Evolutionary conservation across 768 basidiomycete species (phyloP).

Genomic region (Termitomyces titanicus): DNA sequence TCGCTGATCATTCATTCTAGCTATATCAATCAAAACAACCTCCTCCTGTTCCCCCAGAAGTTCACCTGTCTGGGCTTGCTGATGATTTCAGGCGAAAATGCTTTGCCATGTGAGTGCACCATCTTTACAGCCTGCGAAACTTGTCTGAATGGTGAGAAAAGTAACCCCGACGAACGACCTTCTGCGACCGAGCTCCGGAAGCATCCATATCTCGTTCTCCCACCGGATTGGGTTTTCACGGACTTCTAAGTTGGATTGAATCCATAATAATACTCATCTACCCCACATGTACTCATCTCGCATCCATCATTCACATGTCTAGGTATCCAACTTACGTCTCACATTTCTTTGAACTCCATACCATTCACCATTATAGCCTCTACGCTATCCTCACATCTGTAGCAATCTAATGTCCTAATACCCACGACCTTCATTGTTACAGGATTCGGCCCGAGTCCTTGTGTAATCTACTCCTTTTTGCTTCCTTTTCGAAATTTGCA

Average conservation of each 20-base stretch:
- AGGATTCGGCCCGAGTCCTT: slow-evolving; percentile 7
- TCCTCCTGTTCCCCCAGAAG: slow-evolving; percentile 86
- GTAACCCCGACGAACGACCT: slow-evolving; percentile 83
- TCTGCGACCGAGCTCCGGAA: slow-evolving; percentile 72
- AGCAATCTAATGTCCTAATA: slow-evolving; percentile 36
- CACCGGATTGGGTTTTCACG: slow-evolving; percentile 72
- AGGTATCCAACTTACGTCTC: slow-evolving; percentile 12
- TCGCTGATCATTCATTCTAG: slow-evolving; percentile 33
- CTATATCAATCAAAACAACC: slow-evolving; percentile 80
- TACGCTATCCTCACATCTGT: slow-evolving; percentile 35
- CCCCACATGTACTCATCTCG: slow-evolving; percentile 21
- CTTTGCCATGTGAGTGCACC: slow-evolving; percentile 72
- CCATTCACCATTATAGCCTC: slow-evolving; percentile 26
- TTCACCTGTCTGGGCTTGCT: slow-evolving; percentile 70
- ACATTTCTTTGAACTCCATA: slow-evolving; percentile 20
- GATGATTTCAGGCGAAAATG: slow-evolving; percentile 86
- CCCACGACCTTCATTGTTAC: slow-evolving; percentile 26
- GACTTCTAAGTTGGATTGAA: slow-evolving; percentile 48
- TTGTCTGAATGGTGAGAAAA: slow-evolving; percentile 24
- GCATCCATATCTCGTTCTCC: slow-evolving; percentile 75
- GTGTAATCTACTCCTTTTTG: slow-evolving; percentile 4
- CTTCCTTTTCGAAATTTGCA: too few species aligned
- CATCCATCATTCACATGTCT: slow-evolving; percentile 16
- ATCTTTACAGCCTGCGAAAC: neutral
- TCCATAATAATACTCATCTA: slow-evolving; percentile 22